These are phyloP conservation scores for Circinella minor DNA, from an alignment of 371 early-diverging fungal genomes.

Conservation along the genomic window DNA sequence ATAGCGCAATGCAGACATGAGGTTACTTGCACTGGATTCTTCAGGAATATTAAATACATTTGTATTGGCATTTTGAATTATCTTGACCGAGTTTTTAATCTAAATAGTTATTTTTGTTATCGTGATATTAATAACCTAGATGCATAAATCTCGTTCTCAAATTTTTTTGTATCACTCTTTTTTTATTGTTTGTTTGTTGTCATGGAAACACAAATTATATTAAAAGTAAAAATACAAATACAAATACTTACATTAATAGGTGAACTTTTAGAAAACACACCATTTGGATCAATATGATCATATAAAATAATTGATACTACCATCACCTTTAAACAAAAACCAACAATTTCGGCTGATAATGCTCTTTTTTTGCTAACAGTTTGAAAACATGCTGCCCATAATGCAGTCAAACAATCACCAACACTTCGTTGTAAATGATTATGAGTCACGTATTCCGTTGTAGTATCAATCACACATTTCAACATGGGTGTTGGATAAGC, in stretches of 20 bases:
- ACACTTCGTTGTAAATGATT: slow-evolving; percentile 53
- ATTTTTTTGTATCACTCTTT: too few species aligned
- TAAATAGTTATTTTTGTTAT: slow-evolving; percentile 13
- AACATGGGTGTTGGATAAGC: slow-evolving; percentile 95
- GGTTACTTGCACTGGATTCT: slow-evolving; percentile 58
- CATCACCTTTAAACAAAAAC: slow-evolving; percentile 83
- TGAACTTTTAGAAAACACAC: slow-evolving; percentile 77
- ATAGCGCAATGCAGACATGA: slow-evolving; percentile 81
- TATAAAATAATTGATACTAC: slow-evolving; percentile 88
- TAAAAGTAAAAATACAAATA: too few species aligned
- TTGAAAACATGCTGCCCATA: slow-evolving; percentile 75
- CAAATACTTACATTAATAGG: slow-evolving; percentile 74
- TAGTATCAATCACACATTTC: slow-evolving; percentile 83
- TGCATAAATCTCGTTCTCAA: too few species aligned
- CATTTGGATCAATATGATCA: slow-evolving; percentile 87
- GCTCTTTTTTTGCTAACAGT: slow-evolving; percentile 58
- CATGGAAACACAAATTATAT: neutral
- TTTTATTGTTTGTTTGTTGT: too few species aligned
- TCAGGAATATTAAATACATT: slow-evolving; percentile 29
- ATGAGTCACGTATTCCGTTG: slow-evolving; percentile 58
- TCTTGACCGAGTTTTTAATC: slow-evolving; percentile 73
- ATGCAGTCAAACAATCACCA: slow-evolving; percentile 66
- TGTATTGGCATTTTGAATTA: slow-evolving; percentile 63
- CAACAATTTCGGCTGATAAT: slow-evolving; percentile 11
- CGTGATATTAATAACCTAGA: neutral